Evolutionary conservation across 2,329 filamentous ascomycete genomes (phyloP), one percentile per base, ranked within the genome.

Genomic region (Torrubiella hemipterigena): DNA sequence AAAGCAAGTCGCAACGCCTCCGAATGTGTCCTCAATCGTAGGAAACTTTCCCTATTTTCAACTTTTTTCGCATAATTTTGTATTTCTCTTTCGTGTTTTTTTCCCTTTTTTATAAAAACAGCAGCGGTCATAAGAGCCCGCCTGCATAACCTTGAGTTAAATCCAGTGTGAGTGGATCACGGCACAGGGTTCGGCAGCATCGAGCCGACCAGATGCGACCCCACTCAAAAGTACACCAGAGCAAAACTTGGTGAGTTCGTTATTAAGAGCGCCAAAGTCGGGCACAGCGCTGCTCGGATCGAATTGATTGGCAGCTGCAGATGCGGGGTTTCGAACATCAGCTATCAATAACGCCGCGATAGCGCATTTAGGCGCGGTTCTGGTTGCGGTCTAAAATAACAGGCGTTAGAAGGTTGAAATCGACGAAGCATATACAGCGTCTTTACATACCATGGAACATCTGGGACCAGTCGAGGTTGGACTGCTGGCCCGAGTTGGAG

Each of bases 361-460:
- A 46, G 67, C 62, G 51, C 61, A 54, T 54, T 65, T 72, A 66
- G 67, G 71, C 59, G 76, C 78, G 59, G 62, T 64, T 67, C 78
- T 80, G 65, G 69, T 72, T 64, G 63, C 67, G 64, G 73, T 79
- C 67, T 77, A 77, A 57, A 66, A 74, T 8, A n/a, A 22, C 8
- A n/a, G n/a, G 20, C n/a, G 20, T 22, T 22, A 22, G n/a, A n/a
- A 8, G 20, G 20, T 8, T 22, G 8, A 60, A 54, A 66, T 61
- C 59, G 71, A 75, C 52, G 68, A 65, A 53, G 62, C 62, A 59
- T 65, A 70, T 63, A 71, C 69, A 59, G 73, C 76, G 56, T 67
- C 63, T 58, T 74, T 78, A 72, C 61, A 72, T 67, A 69, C 75
- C 76, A 63, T 77, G 78, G 64, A 83, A 83, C 74, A 85, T 81